Conservation (phyloP, 345 rosid species). For the Gossypium sturtianum region DNA sequence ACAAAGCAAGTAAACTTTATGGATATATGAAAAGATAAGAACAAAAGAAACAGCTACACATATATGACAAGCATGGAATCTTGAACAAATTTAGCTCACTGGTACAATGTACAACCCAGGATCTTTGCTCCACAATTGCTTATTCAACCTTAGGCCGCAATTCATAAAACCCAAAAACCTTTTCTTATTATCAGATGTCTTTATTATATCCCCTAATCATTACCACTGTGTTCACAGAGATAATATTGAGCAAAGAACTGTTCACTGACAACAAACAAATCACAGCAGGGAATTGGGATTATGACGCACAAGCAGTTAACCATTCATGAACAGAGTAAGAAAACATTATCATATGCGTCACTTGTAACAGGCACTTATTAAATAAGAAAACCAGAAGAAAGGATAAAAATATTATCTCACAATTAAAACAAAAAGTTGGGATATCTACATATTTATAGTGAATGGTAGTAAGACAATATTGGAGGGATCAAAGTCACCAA, state of each 20-base stretch:
- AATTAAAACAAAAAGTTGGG: not conserved
- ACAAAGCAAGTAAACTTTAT: not conserved
- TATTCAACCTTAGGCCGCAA: not conserved
- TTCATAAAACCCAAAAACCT: not conserved
- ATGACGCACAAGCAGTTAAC: not conserved
- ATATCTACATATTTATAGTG: not conserved
- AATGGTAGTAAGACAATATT: not conserved
- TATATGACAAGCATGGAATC: not conserved
- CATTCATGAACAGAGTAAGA: not conserved
- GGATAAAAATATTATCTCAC: not conserved
- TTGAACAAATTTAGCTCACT: slow-evolving; percentile 2
- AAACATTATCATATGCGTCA: not conserved
- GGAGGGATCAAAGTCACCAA: not conserved
- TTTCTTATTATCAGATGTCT: not conserved
- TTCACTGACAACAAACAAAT: not conserved
- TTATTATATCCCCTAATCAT: not conserved
- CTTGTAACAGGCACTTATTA: not conserved
- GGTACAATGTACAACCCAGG: not conserved
- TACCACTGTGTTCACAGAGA: not conserved
- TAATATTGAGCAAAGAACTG: not conserved
- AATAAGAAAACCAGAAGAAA: not conserved
- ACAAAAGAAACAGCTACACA: not conserved
- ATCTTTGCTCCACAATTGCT: not conserved
- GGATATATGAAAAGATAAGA: too few species aligned
- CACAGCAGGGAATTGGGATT: not conserved